A percentile compares a stretch with the other conserved stretches of the same genome.
phyloP scores from a whole-genome alignment of 352 stramenopile species.

The Globisporangium cystogenes region DNA sequence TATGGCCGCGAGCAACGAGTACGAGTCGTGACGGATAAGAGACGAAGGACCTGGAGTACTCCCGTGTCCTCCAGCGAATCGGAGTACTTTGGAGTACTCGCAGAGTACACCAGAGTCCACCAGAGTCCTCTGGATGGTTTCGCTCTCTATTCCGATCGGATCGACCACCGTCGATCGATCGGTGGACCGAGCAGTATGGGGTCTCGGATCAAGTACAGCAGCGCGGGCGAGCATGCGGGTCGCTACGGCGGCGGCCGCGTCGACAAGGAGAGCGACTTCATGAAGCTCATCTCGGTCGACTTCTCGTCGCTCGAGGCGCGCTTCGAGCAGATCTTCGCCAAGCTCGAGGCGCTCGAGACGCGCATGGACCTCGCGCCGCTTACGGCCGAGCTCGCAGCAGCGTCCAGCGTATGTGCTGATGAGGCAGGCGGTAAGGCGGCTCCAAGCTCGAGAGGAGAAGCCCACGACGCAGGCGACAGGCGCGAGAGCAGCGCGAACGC shows the following conservation, averaged over 20 bases:
- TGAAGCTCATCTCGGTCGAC: slow-evolving; percentile 38
- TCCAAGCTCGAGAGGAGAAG: neutral
- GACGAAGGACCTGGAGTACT: no score
- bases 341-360: slow-evolving; percentile 34
- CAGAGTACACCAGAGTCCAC: no score
- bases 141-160: no score
- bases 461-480: neutral
- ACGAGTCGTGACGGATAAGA: no score
- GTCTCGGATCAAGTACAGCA: neutral
- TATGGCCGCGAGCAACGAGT: slow-evolving; percentile 1
- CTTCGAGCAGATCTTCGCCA: slow-evolving; percentile 43
- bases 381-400: neutral
- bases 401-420: no score
- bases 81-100: no score
- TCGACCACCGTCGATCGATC: no score
- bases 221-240: neutral
- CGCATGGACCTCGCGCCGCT: slow-evolving; percentile 1
- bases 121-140: no score
- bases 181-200: slow-evolving; percentile 2
- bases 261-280: slow-evolving; percentile 26
- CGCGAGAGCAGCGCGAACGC: neutral
- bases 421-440: neutral
- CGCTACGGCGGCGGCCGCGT: neutral
- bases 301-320: slow-evolving; percentile 43
- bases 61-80: no score